Conservation (phyloP, 1,284 basidiomycete species). For the Fomitopsis pinicola region DNA sequence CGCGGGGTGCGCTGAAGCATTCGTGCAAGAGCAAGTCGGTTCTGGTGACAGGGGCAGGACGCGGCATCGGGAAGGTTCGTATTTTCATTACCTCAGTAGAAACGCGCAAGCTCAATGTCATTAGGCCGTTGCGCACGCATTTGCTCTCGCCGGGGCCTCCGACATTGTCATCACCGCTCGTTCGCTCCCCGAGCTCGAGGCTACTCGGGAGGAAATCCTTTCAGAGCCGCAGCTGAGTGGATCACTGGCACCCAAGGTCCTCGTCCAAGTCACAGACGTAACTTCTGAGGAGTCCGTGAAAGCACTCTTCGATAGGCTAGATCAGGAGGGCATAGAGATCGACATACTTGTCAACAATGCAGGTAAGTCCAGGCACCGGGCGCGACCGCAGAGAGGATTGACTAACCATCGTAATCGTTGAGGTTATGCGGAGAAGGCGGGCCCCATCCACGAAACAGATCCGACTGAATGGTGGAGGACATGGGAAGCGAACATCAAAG, state of each 20-base stretch:
- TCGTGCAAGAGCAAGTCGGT: background rate
- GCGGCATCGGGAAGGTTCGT: background rate
- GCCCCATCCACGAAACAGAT: background rate
- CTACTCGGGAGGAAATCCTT: background rate
- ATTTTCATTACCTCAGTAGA: background rate
- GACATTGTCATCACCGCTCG: background rate
- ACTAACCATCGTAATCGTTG: no score
- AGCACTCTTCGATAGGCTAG: background rate
- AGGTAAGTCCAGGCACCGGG: background rate
- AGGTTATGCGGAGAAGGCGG: background rate
- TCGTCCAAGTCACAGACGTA: background rate
- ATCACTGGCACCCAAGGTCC: background rate
- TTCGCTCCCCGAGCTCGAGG: background rate
- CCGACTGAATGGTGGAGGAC: background rate
- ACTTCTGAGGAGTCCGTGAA: background rate
- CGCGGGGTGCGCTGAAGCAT: background rate
- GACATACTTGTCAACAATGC: constrained; percentile 1
- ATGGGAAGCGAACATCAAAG: background rate
- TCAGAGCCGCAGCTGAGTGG: background rate
- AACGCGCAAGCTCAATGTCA: background rate
- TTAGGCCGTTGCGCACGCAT: background rate
- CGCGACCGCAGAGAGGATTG: no score
- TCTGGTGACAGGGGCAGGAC: background rate
- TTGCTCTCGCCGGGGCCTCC: background rate
- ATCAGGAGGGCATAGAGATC: background rate